Conservation (phyloP, 257 asterid genomes). For the Forsythia viridissima region DNA sequence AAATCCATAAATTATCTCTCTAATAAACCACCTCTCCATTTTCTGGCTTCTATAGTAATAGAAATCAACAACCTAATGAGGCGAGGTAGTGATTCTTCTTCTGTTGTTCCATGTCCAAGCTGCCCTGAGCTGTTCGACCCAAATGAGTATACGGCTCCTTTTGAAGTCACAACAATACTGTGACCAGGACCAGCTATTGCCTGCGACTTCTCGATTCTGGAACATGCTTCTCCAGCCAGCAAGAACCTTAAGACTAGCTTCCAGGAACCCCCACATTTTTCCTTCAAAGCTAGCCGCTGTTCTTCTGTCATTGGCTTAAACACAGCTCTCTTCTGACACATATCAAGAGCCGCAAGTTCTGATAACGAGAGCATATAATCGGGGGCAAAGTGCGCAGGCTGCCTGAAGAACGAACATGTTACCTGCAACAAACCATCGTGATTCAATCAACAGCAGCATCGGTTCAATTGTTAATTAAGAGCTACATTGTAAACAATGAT, state of each 20-base stretch:
- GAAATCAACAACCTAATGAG: slow-evolving; percentile 59
- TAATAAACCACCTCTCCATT: slow-evolving; percentile 11
- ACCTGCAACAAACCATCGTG: slow-evolving; percentile 60
- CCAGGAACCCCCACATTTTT: slow-evolving; percentile 93
- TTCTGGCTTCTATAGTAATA: slow-evolving; percentile 16
- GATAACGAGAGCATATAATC: slow-evolving; percentile 81
- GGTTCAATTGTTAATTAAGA: slow-evolving; percentile 37
- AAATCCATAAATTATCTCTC: slow-evolving; percentile 20
- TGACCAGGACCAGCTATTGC: slow-evolving; percentile 99
- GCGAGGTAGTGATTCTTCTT: slow-evolving; percentile 75
- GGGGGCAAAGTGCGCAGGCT: slow-evolving; percentile 86
- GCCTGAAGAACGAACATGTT: slow-evolving; percentile 88
- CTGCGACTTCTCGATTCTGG: slow-evolving; percentile 89
- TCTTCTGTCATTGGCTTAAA: slow-evolving; percentile 82
- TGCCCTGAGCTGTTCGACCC: slow-evolving; percentile 95
- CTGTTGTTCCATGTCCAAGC: slow-evolving; percentile 87
- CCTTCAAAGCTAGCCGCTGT: slow-evolving; percentile 60
- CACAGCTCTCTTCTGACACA: slow-evolving; percentile 91
- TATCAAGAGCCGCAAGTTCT: slow-evolving; percentile 97
- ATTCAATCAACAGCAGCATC: slow-evolving; percentile 76
- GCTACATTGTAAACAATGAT: neutral
- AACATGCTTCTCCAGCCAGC: slow-evolving; percentile 90
- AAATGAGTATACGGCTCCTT: slow-evolving; percentile 83
- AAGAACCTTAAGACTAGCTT: slow-evolving; percentile 86
- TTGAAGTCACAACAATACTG: slow-evolving; percentile 82